These are phyloP conservation scores for Wickerhamiella allomyrinae DNA, from an alignment of 805 yeast genomes.

Conservation along the genomic window DNA sequence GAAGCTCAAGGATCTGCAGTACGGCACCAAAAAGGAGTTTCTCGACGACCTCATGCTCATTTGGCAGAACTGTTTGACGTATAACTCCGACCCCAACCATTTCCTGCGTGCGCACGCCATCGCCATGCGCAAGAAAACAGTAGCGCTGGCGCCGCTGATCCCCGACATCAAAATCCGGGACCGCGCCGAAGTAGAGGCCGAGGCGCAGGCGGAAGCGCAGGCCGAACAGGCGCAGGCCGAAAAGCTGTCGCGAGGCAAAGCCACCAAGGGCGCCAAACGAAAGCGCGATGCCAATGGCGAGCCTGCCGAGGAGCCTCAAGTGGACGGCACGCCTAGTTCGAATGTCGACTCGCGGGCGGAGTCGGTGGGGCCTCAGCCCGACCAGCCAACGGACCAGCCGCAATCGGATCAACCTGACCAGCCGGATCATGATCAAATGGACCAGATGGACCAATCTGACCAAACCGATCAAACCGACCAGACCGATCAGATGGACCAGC, in stretches of 20 bases:
- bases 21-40: conserved; percentile 72
- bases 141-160: conserved; percentile 60
- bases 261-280: conserved; percentile 11
- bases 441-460: no score
- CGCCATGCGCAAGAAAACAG: conserved; percentile 88
- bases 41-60: conserved; percentile 92
- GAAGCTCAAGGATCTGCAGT: conserved; percentile 69
- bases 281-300: conserved; percentile 1
- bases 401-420: no score
- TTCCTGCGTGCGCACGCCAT: conserved; percentile 80
- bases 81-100: conserved; percentile 90
- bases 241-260: conserved; percentile 5
- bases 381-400: no score
- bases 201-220: conserved; percentile 21
- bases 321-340: background rate
- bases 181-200: conserved; percentile 28
- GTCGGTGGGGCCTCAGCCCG: no score
- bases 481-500: no score
- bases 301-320: background rate
- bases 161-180: conserved; percentile 75
- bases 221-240: conserved; percentile 1
- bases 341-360: background rate
- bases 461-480: no score
- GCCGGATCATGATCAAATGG: no score
- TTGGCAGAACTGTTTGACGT: conserved; percentile 87